Base-by-base conservation (phyloP, 768 basidiomycete species). In the Xanthoconium stramineum region DNA sequence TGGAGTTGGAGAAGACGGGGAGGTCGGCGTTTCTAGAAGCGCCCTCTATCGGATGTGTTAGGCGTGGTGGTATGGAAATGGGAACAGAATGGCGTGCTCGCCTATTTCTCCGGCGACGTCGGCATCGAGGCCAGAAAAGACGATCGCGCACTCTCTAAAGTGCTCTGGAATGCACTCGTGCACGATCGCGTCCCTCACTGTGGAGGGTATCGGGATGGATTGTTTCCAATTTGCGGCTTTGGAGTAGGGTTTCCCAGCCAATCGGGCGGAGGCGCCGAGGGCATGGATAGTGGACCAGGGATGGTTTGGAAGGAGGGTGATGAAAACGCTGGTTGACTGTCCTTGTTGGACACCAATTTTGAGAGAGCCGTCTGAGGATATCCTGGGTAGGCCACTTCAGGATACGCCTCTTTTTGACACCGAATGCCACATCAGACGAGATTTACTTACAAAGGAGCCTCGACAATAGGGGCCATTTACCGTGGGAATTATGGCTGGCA, bases 251-350 rank as follows among this genome's bases (percentile, higher is more conserved):
- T 93, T 91, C 11, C 92, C 93, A 14, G 92, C 93, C 2, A 92
- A 95, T 65, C 94, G 73, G 2, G 86, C 74, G 11, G 93, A 96
- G 42, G 97, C 97, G 39, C 95, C 96, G 40, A 99, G 82, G 0
- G 84, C 86, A 69, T 88, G 85, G 61, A 98, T 79, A 56, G 77
- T 75, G 73, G 98, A 98, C 84, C 88, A 98, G 0, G 96, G 94
- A 69, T 99, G 97, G 8, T 76, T 69, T 5, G 91, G n/a, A n/a
- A n/a, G 87, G 47, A 98, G 84, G 48, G 84, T 80, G 72, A 98
- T 89, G 72, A 98, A n/a, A 99, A 39, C 94, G 83, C 73, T 98
- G 96, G 24, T 95, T 95, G 47, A 98, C 96, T 46, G 93, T 97
- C 55, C 96, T 93, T 0, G 92, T 95, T 1, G 93, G 46, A 95